Evolutionary conservation across 2,329 filamentous ascomycete species (phyloP).

Genomic region (Microsporum canis): DNA sequence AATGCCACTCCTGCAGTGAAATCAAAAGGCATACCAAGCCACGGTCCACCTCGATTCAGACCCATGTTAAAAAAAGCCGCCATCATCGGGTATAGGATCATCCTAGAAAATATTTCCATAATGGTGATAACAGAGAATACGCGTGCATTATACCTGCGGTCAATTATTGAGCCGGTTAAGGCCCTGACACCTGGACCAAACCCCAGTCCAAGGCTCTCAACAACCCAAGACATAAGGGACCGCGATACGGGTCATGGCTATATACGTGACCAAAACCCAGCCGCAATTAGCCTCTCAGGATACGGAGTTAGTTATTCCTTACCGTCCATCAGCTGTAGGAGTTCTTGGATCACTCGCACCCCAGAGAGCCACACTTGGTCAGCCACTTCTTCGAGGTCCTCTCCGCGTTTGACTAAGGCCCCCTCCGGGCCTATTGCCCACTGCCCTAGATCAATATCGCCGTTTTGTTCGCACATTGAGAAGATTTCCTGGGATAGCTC

Average conservation of each 20-base stretch:
- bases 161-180: neutral
- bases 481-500: no score
- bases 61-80: neutral
- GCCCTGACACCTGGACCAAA: neutral
- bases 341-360: no score
- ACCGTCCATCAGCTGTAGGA: no score
- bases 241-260: no score
- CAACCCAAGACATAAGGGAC: neutral
- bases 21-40: neutral
- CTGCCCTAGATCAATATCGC: slow-evolving; percentile 19
- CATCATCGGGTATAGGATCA: neutral
- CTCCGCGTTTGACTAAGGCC: slow-evolving; percentile 20
- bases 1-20: neutral
- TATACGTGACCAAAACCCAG: no score
- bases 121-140: neutral
- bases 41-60: neutral
- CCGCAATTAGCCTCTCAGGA: no score
- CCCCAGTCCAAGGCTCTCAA: neutral
- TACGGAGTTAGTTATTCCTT: no score
- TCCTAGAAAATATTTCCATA: neutral
- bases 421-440: slow-evolving; percentile 17
- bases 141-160: neutral
- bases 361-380: no score
- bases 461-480: neutral
- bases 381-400: neutral